Conservation (phyloP, 306 rosid species). For the Vicia sativa region DNA sequence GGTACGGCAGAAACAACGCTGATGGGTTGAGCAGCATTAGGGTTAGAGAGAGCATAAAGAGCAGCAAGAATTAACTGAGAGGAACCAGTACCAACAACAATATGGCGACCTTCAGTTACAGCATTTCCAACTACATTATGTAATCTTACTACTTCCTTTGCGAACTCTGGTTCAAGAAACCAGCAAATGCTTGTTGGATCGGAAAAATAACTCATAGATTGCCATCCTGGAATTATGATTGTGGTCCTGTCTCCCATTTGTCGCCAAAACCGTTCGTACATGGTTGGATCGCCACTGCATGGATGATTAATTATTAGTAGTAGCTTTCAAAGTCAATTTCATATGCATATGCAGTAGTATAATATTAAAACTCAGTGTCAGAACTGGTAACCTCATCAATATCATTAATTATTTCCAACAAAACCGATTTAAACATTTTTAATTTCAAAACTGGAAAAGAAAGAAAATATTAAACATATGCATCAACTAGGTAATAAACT, state of each 20-base stretch:
- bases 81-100: slow-evolving; percentile 95
- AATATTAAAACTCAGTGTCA: neutral
- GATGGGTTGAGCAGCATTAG: slow-evolving; percentile 54
- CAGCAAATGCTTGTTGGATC: slow-evolving; percentile 64
- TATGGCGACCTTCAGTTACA: slow-evolving; percentile 61
- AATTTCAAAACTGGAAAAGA: slow-evolving; percentile 1
- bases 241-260: slow-evolving; percentile 63
- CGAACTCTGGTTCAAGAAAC: slow-evolving; percentile 79
- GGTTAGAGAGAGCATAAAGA: slow-evolving; percentile 72
- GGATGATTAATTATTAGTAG: neutral
- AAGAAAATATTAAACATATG: neutral
- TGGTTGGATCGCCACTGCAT: slow-evolving; percentile 87
- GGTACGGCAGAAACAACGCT: slow-evolving; percentile 75
- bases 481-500: no score
- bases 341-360: neutral
- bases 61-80: slow-evolving; percentile 89
- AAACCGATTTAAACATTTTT: neutral
- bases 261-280: slow-evolving; percentile 77
- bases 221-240: slow-evolving; percentile 77
- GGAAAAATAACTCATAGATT: slow-evolving; percentile 79
- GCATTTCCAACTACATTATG: slow-evolving; percentile 85
- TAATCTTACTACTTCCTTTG: slow-evolving; percentile 61
- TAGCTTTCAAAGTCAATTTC: slow-evolving; percentile 6
- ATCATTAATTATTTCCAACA: slow-evolving; percentile 8
- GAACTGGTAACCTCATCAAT: neutral